Evolutionary conservation across 2,329 filamentous ascomycete species (phyloP), one percentile per base, ranked within the genome.

Genomic region (Juglanconis juglandina): DNA sequence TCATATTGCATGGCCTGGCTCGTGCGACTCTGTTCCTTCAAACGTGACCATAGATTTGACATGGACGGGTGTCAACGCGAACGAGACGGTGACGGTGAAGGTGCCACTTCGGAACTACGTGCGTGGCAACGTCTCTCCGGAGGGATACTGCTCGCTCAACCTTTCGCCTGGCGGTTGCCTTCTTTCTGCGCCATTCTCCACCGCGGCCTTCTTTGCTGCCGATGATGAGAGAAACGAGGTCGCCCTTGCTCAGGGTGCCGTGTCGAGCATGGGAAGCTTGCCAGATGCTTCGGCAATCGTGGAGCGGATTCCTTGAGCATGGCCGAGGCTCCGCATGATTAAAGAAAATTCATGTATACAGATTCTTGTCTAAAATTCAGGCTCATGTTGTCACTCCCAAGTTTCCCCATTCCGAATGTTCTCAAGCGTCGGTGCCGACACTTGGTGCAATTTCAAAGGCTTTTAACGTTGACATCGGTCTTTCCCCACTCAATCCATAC

Each of bases 61-160:
- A 3, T 72, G 72, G 50, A 56, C 65, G 2, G 70, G 68, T 6
- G 57, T 59, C 30, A 64, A 63, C 7, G 55, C 61, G 5, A 66
- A 63, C 10, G 60, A 69, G 37, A 66, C 55, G 32, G 63, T 70
- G 41, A 68, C 63, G 2, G 61, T 75, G 58, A 65, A 64, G 47
- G 66, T 74, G 3, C 73, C 72, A 1, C 51, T 75, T 14, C 65
- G 67, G 52, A 68, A 68, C 32, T 74, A 74, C 62, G 72, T 69
- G n/a, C 61, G 72, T 51, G 59, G 60, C 3, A 56, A 59, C 10
- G 62, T 58, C 46, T 35, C 59, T n/a, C 41, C 61, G 24, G 59
- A 58, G 6, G 66, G 66, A 30, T 61, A 68, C 35, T 71, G 71
- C 61, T 48, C 63, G 55, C 61, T 75, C 17, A 68, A 67, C 49